Base-by-base conservation (phyloP, 202 grass and related monocot genomes). In the Bolboschoenoplectus hybrid region DNA sequence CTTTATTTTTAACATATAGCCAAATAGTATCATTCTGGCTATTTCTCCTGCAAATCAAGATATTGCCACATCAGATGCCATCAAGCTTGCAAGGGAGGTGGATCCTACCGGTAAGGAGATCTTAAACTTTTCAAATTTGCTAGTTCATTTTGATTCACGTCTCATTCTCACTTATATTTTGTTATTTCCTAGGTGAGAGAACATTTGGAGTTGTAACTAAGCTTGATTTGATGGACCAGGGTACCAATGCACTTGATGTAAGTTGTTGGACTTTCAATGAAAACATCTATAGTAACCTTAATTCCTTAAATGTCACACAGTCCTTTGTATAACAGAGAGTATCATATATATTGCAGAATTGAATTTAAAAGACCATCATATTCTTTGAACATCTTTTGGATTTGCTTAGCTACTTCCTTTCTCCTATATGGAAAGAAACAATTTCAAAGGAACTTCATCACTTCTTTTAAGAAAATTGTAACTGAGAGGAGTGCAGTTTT, bases 221-320 rank as follows among this genome's bases (percentile, higher is more conserved):
- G 85, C 97, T 99, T 85, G 97, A 99, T 99, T 84, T 99, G 71
- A 99, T 99, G 97, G 97, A 99, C 86, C 92, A 99, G 91, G 97
- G 97, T 75, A 99, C 97, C 88, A 97, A 99, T 81, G 93, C 97
- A 78, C 86, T 94, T 55, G 97, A 99, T 94, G 97, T 99, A 91
- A 73, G 92, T 67, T 80, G 81, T 34, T 36, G 8, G 45, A 81
- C 84, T 86, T 53, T 40, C 35, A 52, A 57, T 53, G 32, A 51
- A 60, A 80, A n/a, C 50, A 57, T 53, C 32, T 39, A 72, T 9
- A 45, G 0, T 9, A 85, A 49, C 13, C 57, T 43, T 10, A 26
- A 36, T 52, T 76, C 26, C 45, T 75, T 5, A 75, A 80, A 44
- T 63, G 40, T 41, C 26, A 44, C 64, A 63, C 43, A 69, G 63